Evolutionary conservation across 2,329 filamentous ascomycete genomes (phyloP).

Genomic region (Byssothecium circinans): DNA sequence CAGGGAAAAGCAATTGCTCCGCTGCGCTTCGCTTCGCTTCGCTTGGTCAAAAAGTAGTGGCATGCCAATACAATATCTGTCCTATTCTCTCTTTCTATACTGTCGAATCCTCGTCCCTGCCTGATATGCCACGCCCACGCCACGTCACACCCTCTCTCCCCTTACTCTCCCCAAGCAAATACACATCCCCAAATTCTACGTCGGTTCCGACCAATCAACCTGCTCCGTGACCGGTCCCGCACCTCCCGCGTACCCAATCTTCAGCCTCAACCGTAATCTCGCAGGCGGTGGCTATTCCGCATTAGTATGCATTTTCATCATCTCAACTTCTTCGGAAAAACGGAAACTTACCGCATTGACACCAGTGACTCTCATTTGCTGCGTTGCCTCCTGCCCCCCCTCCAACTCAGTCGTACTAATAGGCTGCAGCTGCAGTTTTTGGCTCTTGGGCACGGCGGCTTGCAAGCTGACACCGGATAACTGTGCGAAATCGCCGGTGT

Average conservation of each 20-base stretch:
- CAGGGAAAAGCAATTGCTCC: no score
- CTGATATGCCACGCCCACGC: no score
- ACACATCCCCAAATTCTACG: no score
- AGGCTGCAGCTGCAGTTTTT: conserved; percentile 87
- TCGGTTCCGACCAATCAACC: conserved; percentile 91
- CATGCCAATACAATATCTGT: neutral
- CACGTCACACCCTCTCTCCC: no score
- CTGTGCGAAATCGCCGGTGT: conserved; percentile 65
- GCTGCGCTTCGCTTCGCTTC: neutral
- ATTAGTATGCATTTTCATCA: conserved; percentile 20
- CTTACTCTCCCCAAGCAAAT: no score
- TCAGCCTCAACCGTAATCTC: conserved; percentile 77
- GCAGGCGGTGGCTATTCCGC: conserved; percentile 64
- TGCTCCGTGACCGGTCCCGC: conserved; percentile 79
- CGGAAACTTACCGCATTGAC: conserved; percentile 78
- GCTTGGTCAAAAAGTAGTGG: neutral
- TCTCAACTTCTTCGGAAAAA: conserved; percentile 1
- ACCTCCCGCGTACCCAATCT: conserved; percentile 75
- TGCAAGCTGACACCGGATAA: conserved; percentile 81
- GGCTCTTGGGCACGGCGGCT: conserved; percentile 93
- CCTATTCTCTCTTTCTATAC: no score
- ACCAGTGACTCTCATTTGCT: conserved; percentile 84
- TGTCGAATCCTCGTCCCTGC: no score
- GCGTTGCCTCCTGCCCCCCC: conserved; percentile 79
- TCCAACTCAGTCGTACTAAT: conserved; percentile 80